Conservation (phyloP, 768 basidiomycete species). For the Hortiboletus campestris region DNA sequence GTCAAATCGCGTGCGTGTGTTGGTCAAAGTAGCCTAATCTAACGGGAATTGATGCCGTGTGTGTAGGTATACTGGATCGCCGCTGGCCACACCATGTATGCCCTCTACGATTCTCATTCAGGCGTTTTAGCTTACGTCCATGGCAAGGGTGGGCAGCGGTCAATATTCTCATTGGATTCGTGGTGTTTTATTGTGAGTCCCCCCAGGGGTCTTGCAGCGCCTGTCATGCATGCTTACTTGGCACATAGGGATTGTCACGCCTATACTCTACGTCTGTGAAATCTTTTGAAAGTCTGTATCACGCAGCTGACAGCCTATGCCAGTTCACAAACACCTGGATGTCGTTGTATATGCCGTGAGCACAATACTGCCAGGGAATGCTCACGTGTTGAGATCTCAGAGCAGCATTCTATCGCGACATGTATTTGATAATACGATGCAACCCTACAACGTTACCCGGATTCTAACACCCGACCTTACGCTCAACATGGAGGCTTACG, state of each 20-base stretch:
- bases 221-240: background rate
- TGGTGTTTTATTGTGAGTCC: slow-evolving; percentile 64
- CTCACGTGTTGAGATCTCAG: background rate
- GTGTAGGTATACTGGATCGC: slow-evolving; percentile 36
- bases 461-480: slow-evolving; percentile 54
- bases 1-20: slow-evolving; percentile 48
- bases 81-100: slow-evolving; percentile 69
- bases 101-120: background rate
- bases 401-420: slow-evolving; percentile 55
- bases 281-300: slow-evolving; percentile 38
- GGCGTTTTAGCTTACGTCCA: background rate
- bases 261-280: slow-evolving; percentile 47
- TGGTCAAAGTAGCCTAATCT: background rate
- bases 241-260: slow-evolving; percentile 31
- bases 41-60: background rate
- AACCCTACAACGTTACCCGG: slow-evolving; percentile 53
- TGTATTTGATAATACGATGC: slow-evolving; percentile 61
- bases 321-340: slow-evolving; percentile 65
- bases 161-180: slow-evolving; percentile 65
- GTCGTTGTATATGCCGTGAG: slow-evolving; percentile 58
- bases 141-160: slow-evolving; percentile 66
- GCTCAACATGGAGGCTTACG: slow-evolving; percentile 53
- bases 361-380: background rate
- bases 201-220: background rate
- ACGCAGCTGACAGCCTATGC: background rate